Base-by-base conservation (phyloP, 495 filamentous ascomycete genomes). In the Trichocladium antarcticum region DNA sequence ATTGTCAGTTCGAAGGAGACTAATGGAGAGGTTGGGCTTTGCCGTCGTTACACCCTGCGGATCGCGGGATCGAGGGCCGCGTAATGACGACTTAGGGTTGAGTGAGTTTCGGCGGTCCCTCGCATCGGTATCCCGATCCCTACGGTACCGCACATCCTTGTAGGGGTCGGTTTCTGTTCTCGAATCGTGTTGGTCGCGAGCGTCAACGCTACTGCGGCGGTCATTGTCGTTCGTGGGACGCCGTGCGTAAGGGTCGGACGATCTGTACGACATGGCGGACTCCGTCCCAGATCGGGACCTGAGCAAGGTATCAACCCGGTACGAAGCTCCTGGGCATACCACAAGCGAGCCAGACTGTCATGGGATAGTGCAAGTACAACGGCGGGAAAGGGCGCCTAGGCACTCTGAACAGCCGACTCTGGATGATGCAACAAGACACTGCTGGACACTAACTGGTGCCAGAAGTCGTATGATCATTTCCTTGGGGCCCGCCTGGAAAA, bases 161-260 rank as follows among this genome's bases (percentile, higher is more conserved):
- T 37, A 14, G 27, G 10, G 4, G 24, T 50, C 32, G 7, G 22
- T 21, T 32, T 19, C 36, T 22, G 22, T 17, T 24, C 36, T 43
- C 1, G 31, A 19, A n/a, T 43, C 37, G 37, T 54, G 7, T 56
- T 49, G 14, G 21, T 54, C 47, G 17, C 46, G 48, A 14, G 20
- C 19, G 16, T 58, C 57, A 9, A 37, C 22, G 27, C 12, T 27
- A 27, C 24, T 17, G 16, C 52, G 55, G 27, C 56, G 57, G 14
- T n/a, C n/a, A n/a, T 60, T 57, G 24, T 56, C 53, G 22, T 31
- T 34, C 15, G 36, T 42, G 19, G 58, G 56, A 19, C 60, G 60
- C 28, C 58, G 50, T 12, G 50, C 31, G 37, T 46, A 61, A 29
- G 46, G 36, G 38, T 59, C 50, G 20, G 39, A 27, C 11, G 58